phyloP scores from a whole-genome alignment of 129 eudicot genomes.

The Saposhnikovia divaricata region DNA sequence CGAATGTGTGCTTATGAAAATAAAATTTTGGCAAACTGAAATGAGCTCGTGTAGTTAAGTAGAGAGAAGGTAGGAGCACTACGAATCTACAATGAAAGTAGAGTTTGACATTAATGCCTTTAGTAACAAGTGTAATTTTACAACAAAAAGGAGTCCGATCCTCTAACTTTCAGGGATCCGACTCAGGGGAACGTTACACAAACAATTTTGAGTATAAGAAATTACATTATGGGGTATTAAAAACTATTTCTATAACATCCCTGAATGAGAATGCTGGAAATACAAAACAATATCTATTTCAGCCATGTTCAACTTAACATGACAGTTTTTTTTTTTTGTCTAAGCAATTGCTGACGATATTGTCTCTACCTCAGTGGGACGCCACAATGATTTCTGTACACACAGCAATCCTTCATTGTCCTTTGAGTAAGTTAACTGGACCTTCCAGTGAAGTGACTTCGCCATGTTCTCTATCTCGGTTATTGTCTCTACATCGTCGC shows the following conservation, averaged over 20 bases:
- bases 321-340: neutral
- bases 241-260: neutral
- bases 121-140: neutral
- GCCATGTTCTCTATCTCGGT: conserved; percentile 47
- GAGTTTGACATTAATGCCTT: neutral
- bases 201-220: neutral
- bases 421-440: conserved; percentile 30
- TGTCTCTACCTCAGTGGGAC: conserved; percentile 49
- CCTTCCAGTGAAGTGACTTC: conserved; percentile 53
- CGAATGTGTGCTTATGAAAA: too few species aligned
- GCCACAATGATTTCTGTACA: conserved; percentile 49
- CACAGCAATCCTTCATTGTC: conserved; percentile 49
- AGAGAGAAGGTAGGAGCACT: too few species aligned
- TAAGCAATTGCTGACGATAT: conserved; percentile 43
- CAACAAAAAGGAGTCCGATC: neutral
- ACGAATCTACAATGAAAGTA: neutral
- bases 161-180: conserved; percentile 3
- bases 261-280: neutral
- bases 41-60: too few species aligned
- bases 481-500: conserved; percentile 46
- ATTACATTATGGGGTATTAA: neutral
- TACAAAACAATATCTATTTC: neutral
- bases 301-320: conserved; percentile 1
- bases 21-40: too few species aligned
- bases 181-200: conserved; percentile 3